Evolutionary conservation across 2,329 filamentous ascomycete species (phyloP).

Genomic region (Zasmidium angulare): DNA sequence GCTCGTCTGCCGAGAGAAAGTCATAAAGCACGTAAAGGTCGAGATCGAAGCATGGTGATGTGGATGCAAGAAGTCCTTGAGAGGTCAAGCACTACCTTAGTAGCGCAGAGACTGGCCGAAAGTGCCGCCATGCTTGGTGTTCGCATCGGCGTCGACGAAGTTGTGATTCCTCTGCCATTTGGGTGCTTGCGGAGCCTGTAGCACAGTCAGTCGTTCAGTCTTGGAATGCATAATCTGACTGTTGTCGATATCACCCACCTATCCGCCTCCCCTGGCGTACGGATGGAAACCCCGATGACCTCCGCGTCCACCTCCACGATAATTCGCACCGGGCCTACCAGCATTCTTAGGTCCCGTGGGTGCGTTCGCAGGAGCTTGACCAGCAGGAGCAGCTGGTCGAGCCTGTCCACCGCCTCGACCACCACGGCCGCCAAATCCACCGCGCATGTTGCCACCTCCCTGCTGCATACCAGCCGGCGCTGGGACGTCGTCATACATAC

Average conservation of each 20-base stretch:
- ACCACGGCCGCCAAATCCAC: slow-evolving; percentile 46
- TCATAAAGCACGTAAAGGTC: no score
- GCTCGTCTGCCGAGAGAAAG: no score
- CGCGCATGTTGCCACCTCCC: slow-evolving; percentile 46
- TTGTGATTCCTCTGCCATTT: background rate
- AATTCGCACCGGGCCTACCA: slow-evolving; percentile 86
- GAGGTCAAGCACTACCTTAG: background rate
- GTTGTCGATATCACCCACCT: slow-evolving; percentile 4
- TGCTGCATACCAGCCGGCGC: slow-evolving; percentile 65
- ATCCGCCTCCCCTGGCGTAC: slow-evolving; percentile 54
- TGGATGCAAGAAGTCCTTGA: no score
- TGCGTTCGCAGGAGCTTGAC: slow-evolving; percentile 69
- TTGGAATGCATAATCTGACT: background rate
- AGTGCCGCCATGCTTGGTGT: background rate
- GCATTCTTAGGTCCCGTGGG: slow-evolving; percentile 97
- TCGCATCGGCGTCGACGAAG: background rate
- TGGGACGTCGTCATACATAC: slow-evolving; percentile 96
- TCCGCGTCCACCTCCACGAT: slow-evolving; percentile 82
- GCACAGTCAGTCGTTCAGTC: background rate
- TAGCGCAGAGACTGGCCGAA: background rate
- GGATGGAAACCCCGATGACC: slow-evolving; percentile 73
- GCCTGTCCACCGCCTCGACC: slow-evolving; percentile 37
- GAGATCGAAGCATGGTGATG: no score
- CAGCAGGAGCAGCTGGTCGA: slow-evolving; percentile 40
- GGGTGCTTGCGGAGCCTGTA: slow-evolving; percentile 1